Conservation (phyloP, 768 basidiomycete species). For the Psilocybe sp. region DNA sequence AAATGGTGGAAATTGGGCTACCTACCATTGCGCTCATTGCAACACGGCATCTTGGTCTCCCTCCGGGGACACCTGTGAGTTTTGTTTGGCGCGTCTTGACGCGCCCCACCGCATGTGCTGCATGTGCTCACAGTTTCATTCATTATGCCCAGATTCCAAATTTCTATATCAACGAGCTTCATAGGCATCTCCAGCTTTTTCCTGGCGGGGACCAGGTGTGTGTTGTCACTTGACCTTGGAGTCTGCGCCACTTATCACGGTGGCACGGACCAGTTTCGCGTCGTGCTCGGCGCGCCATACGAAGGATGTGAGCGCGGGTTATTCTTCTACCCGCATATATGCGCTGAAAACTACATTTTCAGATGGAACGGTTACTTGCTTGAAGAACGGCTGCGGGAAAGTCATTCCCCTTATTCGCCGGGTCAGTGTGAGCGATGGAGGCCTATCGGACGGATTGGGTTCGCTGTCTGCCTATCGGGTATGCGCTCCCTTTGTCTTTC, state of each 20-base stretch:
- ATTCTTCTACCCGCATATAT: slow-evolving; percentile 4
- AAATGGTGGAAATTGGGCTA: background rate
- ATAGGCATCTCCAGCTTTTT: slow-evolving; percentile 26
- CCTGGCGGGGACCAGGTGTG: slow-evolving; percentile 33
- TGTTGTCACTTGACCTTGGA: background rate
- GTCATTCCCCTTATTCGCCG: slow-evolving; percentile 31
- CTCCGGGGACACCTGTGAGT: background rate
- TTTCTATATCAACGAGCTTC: slow-evolving; percentile 33
- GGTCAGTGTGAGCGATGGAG: slow-evolving; percentile 33
- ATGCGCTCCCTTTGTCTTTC: slow-evolving; percentile 14
- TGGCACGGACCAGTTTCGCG: slow-evolving; percentile 29
- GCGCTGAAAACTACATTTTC: background rate
- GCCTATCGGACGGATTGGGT: slow-evolving; percentile 40
- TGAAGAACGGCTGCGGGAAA: slow-evolving; percentile 44
- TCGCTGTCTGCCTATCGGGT: slow-evolving; percentile 47
- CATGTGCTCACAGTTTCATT: slow-evolving; percentile 8
- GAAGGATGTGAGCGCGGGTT: slow-evolving; percentile 33
- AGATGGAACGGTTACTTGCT: slow-evolving; percentile 44
- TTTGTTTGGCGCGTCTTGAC: background rate
- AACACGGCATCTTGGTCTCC: slow-evolving; percentile 5
- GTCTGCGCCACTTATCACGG: background rate
- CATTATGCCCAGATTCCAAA: slow-evolving; percentile 25
- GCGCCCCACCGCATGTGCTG: background rate
- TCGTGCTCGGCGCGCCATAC: slow-evolving; percentile 29
- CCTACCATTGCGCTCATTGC: background rate